Base-by-base conservation (phyloP, 2,329 filamentous ascomycete genomes). In the Fusarium tuaranense region DNA sequence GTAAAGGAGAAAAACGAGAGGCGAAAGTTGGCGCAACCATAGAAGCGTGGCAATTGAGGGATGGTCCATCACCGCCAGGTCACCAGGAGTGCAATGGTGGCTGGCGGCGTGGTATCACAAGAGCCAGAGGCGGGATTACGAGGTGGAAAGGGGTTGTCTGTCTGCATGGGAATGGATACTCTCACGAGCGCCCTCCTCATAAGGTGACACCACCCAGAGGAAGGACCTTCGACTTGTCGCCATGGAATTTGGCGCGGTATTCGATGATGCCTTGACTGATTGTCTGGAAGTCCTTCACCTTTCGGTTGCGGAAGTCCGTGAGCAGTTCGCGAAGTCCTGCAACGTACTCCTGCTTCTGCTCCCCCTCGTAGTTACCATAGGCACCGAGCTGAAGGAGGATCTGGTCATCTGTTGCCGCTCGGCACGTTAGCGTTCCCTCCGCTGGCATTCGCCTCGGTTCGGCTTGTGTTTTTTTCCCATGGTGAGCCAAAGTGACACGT, bases 341-440 rank as follows among this genome's bases (percentile, higher is more conserved):
- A 75, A 90, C 90, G 83, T 92, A 94, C 71, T 87, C 86, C 67
- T 87, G 85, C 80, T 89, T 89, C 72, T 92, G 88, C 68, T 91
- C 88, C 75, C 88, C 88, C 48, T 87, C 88, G 79, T 90, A 91
- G 74, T 90, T 90, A 71, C 92, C 90, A 53, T 90, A 87, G 57
- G 88, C 91, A 53, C 93, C 93, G 63, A 95, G 88, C 76, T 93
- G 91, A 67, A 93, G 87, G 74, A 95, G 89, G 74, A 95, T 91
- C 80, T 92, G 90, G 81, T 93, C 91, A 86, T 94, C 93, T 95
- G 83, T 72, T 81, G 75, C 76, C 79, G 25, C 77, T 77, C 69
- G 67, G 73, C 77, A 78, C 80, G 87, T 90, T 86, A 89, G 87
- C 85, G 82, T 84, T 83, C 83, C 82, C 84, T 83, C 82, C 69